Evolutionary conservation across 2,329 filamentous ascomycete genomes (phyloP).

Genomic region (Alternaria sp.): DNA sequence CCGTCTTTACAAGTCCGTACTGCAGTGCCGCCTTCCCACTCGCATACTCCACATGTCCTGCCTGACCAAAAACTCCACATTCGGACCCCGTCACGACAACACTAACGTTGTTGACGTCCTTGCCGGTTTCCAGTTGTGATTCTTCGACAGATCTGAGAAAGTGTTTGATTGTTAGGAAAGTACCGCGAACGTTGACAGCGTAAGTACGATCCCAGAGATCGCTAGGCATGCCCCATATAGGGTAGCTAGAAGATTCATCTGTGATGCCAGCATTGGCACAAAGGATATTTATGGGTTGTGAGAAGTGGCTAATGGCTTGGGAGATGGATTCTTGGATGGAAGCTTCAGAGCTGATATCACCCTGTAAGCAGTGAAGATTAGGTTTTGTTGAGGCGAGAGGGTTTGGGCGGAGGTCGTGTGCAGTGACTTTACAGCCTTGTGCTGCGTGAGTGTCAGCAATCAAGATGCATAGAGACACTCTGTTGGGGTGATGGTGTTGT

Average conservation of each 20-base stretch:
- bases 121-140: slow-evolving; percentile 48
- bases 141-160: slow-evolving; percentile 57
- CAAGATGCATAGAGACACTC: too few relatives aligned
- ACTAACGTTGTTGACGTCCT: slow-evolving; percentile 59
- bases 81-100: slow-evolving; percentile 64
- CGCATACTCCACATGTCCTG: slow-evolving; percentile 61
- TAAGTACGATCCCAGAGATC: slow-evolving; percentile 63
- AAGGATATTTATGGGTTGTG: slow-evolving; percentile 60
- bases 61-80: slow-evolving; percentile 60
- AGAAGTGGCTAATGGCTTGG: slow-evolving; percentile 55
- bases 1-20: slow-evolving; percentile 61
- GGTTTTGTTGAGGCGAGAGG: slow-evolving; percentile 32
- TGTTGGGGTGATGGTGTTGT: background rate
- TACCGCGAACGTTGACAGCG: slow-evolving; percentile 60
- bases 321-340: slow-evolving; percentile 55
- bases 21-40: slow-evolving; percentile 59
- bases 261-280: slow-evolving; percentile 63
- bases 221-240: slow-evolving; percentile 62
- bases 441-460: slow-evolving; percentile 42
- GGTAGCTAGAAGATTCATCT: slow-evolving; percentile 58
- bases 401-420: slow-evolving; percentile 57
- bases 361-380: slow-evolving; percentile 54
- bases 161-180: slow-evolving; percentile 65
- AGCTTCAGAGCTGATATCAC: slow-evolving; percentile 59
- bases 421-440: slow-evolving; percentile 64